A percentile compares a stretch with the other conserved stretches of the same genome.
phyloP scores from a whole-genome alignment of 441 rosid genomes.

The Adansonia grandidieri region DNA sequence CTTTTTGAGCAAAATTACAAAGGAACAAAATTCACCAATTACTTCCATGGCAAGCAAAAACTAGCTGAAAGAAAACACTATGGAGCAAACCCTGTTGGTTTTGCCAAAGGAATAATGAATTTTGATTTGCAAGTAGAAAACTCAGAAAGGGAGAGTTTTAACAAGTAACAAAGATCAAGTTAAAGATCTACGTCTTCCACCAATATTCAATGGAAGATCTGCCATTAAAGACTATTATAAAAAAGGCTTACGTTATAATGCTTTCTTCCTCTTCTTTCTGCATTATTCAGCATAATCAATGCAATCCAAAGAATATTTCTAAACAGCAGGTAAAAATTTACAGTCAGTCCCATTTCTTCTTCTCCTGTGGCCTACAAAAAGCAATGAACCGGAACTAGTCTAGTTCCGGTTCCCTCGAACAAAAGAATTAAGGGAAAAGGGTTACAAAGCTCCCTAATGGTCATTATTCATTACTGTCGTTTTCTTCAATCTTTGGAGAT shows the following conservation, averaged over 20 bases:
- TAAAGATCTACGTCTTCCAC: too few relatives aligned
- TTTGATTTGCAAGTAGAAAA: too few relatives aligned
- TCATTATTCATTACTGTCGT: conserved; percentile 14
- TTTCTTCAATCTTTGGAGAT: not conserved
- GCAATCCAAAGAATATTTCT: conserved; percentile 25
- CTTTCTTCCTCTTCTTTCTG: not conserved
- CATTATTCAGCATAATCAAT: conserved; percentile 12
- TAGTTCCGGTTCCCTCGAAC: not conserved
- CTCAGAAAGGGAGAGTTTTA: too few relatives aligned
- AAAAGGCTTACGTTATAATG: not conserved
- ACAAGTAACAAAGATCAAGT: too few relatives aligned
- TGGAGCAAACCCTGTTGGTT: too few relatives aligned
- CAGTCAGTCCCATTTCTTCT: not conserved
- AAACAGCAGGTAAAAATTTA: conserved; percentile 22
- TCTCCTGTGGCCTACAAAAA: conserved; percentile 24
- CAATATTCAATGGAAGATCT: not conserved
- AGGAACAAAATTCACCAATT: too few relatives aligned
- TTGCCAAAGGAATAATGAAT: too few relatives aligned
- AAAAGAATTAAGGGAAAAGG: not conserved
- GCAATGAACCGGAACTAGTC: not conserved
- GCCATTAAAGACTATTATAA: not conserved
- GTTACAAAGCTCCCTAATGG: not conserved
- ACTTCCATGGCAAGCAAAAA: too few relatives aligned
- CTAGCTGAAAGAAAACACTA: too few relatives aligned
- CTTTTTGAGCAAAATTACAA: too few relatives aligned